A percentile compares a stretch with the other conserved stretches of the same genome.
phyloP scores from a whole-genome alignment of 371 early-diverging fungal genomes.

The Nosema bombycis region DNA sequence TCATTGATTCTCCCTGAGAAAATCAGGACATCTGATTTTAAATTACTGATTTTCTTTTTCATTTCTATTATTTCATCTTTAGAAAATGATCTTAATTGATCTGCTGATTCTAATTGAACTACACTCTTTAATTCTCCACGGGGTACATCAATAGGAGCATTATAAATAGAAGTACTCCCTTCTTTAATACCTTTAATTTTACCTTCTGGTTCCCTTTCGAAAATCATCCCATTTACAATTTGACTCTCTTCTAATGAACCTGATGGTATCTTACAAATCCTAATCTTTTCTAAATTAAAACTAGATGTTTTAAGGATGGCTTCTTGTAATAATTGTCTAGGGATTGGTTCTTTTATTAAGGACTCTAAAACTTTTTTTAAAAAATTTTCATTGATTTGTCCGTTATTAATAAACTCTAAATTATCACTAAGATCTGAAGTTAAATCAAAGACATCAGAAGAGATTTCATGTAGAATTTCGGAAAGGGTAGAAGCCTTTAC shows the following conservation, averaged over 20 bases:
- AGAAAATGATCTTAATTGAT: conserved; percentile 86
- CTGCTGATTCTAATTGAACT: conserved; percentile 85
- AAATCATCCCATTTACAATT: conserved; percentile 92
- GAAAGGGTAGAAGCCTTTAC: conserved; percentile 51
- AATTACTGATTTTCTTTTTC: conserved; percentile 70
- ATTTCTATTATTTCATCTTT: conserved; percentile 73
- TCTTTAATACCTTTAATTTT: conserved; percentile 55
- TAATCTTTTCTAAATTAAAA: conserved; percentile 60
- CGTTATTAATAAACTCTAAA: background rate
- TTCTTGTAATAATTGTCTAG: conserved; percentile 44
- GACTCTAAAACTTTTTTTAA: conserved; percentile 19
- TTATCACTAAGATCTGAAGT: conserved; percentile 36
- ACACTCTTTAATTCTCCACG: conserved; percentile 98
- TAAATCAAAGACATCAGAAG: conserved; percentile 8
- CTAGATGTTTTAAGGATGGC: conserved; percentile 37
- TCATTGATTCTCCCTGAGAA: conserved; percentile 60
- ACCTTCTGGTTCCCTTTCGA: conserved; percentile 82
- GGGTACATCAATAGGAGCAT: conserved; percentile 83
- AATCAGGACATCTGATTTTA: conserved; percentile 70
- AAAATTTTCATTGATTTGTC: background rate
- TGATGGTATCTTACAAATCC: conserved; percentile 76
- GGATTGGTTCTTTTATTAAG: conserved; percentile 44
- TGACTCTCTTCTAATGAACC: conserved; percentile 80
- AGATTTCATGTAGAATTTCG: conserved; percentile 46
- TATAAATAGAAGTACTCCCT: conserved; percentile 81